Percentiles rank a stretch among this genome's conserved stretches.
These are phyloP conservation scores for Sanguinoderma infundibulare DNA, from an alignment of 1,284 basidiomycete species.

Conservation along the genomic window DNA sequence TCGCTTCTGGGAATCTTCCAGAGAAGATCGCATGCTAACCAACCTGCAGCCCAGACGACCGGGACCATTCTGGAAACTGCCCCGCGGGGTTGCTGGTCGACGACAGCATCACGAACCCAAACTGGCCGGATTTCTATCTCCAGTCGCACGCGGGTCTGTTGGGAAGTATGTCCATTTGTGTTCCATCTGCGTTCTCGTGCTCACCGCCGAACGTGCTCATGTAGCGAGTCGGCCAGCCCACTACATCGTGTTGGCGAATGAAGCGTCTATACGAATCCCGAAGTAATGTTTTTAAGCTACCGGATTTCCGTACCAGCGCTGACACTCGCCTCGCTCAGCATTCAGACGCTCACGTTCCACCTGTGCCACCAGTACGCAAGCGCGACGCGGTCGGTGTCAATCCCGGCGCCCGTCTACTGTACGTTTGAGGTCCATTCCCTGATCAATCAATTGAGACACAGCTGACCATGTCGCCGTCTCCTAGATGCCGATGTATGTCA, in stretches of 20 bases:
- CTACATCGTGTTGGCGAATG: slow-evolving; percentile 63
- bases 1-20: not conserved
- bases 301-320: not conserved
- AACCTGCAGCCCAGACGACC: slow-evolving; percentile 9
- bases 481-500: slow-evolving; percentile 58
- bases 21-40: not conserved
- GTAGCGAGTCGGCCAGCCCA: slow-evolving; percentile 57
- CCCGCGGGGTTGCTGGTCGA: slow-evolving; percentile 55
- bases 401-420: slow-evolving; percentile 71
- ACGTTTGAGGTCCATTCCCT: slow-evolving; percentile 32
- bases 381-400: slow-evolving; percentile 67
- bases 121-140: slow-evolving; percentile 58
- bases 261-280: slow-evolving; percentile 39
- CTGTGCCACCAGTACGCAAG: slow-evolving; percentile 62
- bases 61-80: slow-evolving; percentile 51
- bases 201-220: not conserved
- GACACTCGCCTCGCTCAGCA: slow-evolving; percentile 33
- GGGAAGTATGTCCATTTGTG: slow-evolving; percentile 32
- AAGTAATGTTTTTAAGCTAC: slow-evolving; percentile 33
- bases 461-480: slow-evolving; percentile 7
- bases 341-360: slow-evolving; percentile 57
- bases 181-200: not conserved
- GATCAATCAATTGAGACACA: not conserved
- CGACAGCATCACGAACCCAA: slow-evolving; percentile 44
- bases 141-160: slow-evolving; percentile 52